Evolutionary conservation across 129 eudicot species (phyloP).

Genomic region (carrot (Daucus carota)): DNA sequence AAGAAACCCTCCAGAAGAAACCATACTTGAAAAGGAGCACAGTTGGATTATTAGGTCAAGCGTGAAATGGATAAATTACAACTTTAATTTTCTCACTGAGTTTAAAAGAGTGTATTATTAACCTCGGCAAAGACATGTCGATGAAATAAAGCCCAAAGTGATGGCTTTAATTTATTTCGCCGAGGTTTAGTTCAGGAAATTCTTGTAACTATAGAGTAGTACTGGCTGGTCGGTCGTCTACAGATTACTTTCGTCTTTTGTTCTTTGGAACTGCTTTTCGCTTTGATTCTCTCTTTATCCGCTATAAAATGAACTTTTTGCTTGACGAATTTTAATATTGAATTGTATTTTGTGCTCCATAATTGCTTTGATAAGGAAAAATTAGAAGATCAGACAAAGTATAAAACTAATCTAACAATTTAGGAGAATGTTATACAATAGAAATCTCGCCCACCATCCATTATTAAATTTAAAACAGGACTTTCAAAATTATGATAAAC

Average conservation of each 20-base stretch:
- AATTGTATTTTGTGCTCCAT: neutral
- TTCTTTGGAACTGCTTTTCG: slow-evolving; percentile 4
- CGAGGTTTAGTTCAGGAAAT: neutral
- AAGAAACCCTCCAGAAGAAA: neutral
- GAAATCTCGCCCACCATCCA: too few species aligned
- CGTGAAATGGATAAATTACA: neutral
- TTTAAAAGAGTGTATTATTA: neutral
- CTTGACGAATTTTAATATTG: neutral
- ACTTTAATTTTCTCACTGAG: neutral
- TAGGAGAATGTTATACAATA: too few species aligned
- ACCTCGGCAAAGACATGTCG: neutral
- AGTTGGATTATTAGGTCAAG: neutral
- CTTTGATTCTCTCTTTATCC: neutral
- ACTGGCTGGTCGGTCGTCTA: neutral
- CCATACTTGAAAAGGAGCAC: neutral
- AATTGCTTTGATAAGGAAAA: neutral
- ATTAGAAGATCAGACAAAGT: neutral
- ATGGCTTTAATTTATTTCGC: neutral
- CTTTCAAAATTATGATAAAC: too few species aligned
- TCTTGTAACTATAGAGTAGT: neutral
- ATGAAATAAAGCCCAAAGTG: neutral
- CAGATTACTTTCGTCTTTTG: neutral
- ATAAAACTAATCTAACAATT: too few species aligned
- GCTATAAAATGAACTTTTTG: neutral
- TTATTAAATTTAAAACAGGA: too few species aligned